Evolutionary conservation across 441 rosid species (phyloP).

Genomic region (Adansonia grandidieri): DNA sequence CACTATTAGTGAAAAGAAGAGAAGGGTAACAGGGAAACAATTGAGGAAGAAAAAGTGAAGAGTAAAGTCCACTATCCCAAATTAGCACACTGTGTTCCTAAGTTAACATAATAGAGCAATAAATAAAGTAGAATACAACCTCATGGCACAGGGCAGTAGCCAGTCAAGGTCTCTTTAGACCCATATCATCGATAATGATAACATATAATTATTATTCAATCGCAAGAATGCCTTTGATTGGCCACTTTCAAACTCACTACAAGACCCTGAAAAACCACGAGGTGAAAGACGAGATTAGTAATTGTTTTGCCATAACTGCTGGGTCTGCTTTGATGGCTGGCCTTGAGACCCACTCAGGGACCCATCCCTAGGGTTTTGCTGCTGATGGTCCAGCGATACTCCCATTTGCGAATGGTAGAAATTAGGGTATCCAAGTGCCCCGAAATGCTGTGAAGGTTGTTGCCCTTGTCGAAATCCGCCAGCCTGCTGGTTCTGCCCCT

Average conservation of each 20-base stretch:
- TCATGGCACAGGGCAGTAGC: slow-evolving; percentile 58
- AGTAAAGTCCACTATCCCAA: slow-evolving; percentile 40
- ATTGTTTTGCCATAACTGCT: slow-evolving; percentile 91
- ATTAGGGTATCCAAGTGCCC: slow-evolving; percentile 81
- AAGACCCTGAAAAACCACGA: slow-evolving; percentile 60
- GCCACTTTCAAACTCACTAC: slow-evolving; percentile 47
- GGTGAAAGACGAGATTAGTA: slow-evolving; percentile 57
- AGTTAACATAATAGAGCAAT: slow-evolving; percentile 46
- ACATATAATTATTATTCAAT: slow-evolving; percentile 38
- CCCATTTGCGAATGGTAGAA: slow-evolving; percentile 80
- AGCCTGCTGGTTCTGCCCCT: slow-evolving; percentile 89
- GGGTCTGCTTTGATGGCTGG: slow-evolving; percentile 88
- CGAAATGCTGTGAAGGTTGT: slow-evolving; percentile 79
- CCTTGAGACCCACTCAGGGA: slow-evolving; percentile 65
- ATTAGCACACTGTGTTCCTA: slow-evolving; percentile 70
- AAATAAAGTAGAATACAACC: slow-evolving; percentile 60
- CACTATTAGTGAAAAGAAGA: slow-evolving; percentile 28
- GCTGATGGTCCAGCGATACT: slow-evolving; percentile 81
- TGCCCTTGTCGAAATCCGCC: slow-evolving; percentile 83
- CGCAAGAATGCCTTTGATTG: slow-evolving; percentile 38
- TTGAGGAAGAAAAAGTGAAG: slow-evolving; percentile 1
- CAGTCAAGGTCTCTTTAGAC: slow-evolving; percentile 42
- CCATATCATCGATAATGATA: slow-evolving; percentile 15
- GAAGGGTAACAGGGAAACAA: slow-evolving; percentile 13
- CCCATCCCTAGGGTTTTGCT: slow-evolving; percentile 79